A percentile compares a stretch with the other conserved stretches of the same genome.
phyloP scores from a whole-genome alignment of 2,329 filamentous ascomycete species.

The Graphilbum fragrans region DNA sequence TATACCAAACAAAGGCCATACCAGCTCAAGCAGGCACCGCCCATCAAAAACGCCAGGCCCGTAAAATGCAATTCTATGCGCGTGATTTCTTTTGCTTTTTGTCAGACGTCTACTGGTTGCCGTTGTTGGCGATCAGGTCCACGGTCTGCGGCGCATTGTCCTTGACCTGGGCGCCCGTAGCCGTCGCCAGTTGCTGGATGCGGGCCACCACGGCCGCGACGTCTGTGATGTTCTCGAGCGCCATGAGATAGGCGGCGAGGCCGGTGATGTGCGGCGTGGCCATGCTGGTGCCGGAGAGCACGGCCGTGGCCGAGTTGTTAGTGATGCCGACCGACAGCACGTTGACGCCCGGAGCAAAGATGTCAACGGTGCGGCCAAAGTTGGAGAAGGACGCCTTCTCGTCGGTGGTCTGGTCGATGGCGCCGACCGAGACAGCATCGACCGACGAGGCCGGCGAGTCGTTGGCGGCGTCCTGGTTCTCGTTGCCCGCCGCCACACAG shows the following conservation, averaged over 20 bases:
- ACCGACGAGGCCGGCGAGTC: conserved; percentile 42
- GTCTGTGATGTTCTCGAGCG: conserved; percentile 22
- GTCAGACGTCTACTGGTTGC: conserved; percentile 17
- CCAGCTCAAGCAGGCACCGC: no score
- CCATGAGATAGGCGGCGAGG: conserved; percentile 13
- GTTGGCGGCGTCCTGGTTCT: conserved; percentile 35
- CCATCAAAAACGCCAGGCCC: no score
- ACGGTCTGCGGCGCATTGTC: conserved; percentile 34
- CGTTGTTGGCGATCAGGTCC: conserved; percentile 45
- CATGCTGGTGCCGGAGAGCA: conserved; percentile 12
- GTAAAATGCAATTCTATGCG: background rate
- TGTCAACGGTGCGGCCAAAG: conserved; percentile 39
- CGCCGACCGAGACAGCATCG: conserved; percentile 48
- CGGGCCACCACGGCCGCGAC: conserved; percentile 48
- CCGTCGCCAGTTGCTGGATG: conserved; percentile 44
- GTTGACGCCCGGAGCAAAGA: conserved; percentile 44
- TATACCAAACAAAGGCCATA: no score
- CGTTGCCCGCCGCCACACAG: conserved; percentile 50
- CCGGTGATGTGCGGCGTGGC: conserved; percentile 12
- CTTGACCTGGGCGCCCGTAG: conserved; percentile 29
- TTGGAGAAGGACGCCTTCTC: conserved; percentile 42
- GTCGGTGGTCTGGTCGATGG: conserved; percentile 39
- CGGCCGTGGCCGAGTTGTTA: conserved; percentile 29
- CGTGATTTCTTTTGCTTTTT: no score
- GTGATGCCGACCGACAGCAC: conserved; percentile 40